phyloP scores from a whole-genome alignment of 805 yeast species.

The Wickerhamomyces queroliae region DNA sequence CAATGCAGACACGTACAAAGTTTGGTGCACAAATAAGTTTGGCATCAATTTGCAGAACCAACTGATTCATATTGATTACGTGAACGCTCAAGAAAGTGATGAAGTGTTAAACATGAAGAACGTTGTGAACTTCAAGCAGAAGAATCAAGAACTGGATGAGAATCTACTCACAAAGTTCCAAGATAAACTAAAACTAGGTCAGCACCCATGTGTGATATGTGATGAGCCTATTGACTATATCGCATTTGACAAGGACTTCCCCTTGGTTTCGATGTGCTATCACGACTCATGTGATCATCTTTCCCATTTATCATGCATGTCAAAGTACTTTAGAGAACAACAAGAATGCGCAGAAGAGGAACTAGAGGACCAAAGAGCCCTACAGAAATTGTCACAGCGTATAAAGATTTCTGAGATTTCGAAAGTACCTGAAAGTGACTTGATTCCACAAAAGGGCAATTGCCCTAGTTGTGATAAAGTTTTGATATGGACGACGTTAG shows the following conservation, averaged over 20 bases:
- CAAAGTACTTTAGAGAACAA: constrained; percentile 13
- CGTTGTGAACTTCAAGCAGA: constrained; percentile 22
- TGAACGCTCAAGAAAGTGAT: background rate
- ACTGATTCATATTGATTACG: background rate
- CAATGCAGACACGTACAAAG: constrained; percentile 18
- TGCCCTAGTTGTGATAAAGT: constrained; percentile 25
- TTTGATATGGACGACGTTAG: constrained; percentile 24
- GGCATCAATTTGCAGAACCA: constrained; percentile 6
- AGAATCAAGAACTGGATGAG: constrained; percentile 9
- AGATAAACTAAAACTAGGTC: constrained; percentile 18
- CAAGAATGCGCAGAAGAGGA: background rate
- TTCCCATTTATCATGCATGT: constrained; percentile 36
- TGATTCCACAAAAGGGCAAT: constrained; percentile 23
- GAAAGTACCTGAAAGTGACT: constrained; percentile 6
- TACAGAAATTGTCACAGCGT: background rate
- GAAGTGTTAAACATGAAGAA: constrained; percentile 17
- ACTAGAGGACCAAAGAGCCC: background rate
- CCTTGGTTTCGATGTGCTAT: constrained; percentile 30
- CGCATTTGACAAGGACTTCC: constrained; percentile 22
- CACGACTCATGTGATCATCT: constrained; percentile 25
- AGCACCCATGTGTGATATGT: constrained; percentile 29
- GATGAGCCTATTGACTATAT: constrained; percentile 27
- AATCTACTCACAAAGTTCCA: constrained; percentile 11
- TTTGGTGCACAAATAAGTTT: constrained; percentile 18
- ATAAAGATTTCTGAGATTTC: background rate